Evolutionary conservation across 2,329 filamentous ascomycete species (phyloP), one percentile per base, ranked within the genome.

Genomic region (Alternaria tenuissima): DNA sequence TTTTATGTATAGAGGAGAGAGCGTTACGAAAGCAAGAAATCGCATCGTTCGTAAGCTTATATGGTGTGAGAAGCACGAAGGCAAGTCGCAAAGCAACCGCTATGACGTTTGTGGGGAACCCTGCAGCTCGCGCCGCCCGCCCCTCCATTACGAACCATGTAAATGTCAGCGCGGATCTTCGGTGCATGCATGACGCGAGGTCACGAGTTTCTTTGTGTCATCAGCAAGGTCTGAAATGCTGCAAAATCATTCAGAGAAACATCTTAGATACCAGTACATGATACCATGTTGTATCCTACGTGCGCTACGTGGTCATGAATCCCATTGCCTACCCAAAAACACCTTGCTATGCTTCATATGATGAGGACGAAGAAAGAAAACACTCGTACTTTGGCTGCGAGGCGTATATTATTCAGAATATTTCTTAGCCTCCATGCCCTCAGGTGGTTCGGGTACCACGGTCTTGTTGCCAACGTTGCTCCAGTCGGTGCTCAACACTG

Each of bases 401-500:
- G 46, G 20, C 46, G 34, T 14, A 34, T 24, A 38, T 41, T 18
- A 52, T 22, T 9, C 36, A 34, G 56, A 73, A 59, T 76, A 95
- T 74, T 89, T 88, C 84, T 90, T 94, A 3, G 88, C 88, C 77
- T 91, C 88, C 70, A 92, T 88, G 0, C 92, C 92, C 47, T 93
- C 90, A 0, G 92, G 92, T 8, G 92, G 91, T 36, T 83, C 79
- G 0, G 89, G 91, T 75, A 92, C 87, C 26, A 97, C 91, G 24
- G 81, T 90, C 18, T 87, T 88, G 64, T 84, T 86, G 52, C 87
- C 87, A 20, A 97, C 94, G 63, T 96, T 91, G 9, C 82, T 80
- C 95, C 95, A 99, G 76, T 94, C 93, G 0, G 95, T 99, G 78
- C 93, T 97, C 51, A 99, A 81, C 3, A 91, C 87, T 0, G 95